These are phyloP conservation scores for Candida sojae DNA, from an alignment of 1,139 yeast genomes.

Conservation along the genomic window DNA sequence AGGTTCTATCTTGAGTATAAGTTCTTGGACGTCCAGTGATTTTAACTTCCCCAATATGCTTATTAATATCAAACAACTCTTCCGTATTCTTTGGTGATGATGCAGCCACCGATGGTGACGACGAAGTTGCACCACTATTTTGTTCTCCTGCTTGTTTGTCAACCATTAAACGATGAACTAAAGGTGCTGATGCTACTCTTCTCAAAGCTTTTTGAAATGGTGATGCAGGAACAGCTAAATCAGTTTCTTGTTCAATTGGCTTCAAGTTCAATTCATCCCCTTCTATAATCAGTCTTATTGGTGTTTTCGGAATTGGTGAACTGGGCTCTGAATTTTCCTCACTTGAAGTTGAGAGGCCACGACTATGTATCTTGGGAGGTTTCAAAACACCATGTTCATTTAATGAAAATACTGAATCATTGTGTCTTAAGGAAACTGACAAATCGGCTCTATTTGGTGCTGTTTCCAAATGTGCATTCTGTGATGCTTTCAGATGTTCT, in stretches of 20 bases:
- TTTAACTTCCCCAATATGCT: constrained; percentile 57
- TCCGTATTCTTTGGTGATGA: constrained; percentile 6
- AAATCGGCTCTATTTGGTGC: constrained; percentile 19
- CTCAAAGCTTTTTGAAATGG: constrained; percentile 58
- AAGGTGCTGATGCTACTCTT: constrained; percentile 82
- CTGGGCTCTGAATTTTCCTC: constrained; percentile 8
- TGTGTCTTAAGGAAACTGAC: constrained; percentile 42
- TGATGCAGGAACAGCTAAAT: constrained; percentile 22
- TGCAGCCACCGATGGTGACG: constrained; percentile 4
- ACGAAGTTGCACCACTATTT: background rate
- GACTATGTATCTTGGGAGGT: constrained; percentile 24
- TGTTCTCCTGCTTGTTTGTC: constrained; percentile 19
- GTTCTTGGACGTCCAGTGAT: constrained; percentile 52
- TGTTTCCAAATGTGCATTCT: constrained; percentile 4
- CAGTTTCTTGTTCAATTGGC: constrained; percentile 9
- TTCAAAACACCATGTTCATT: constrained; percentile 27
- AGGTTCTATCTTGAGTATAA: constrained; percentile 59
- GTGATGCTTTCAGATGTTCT: constrained; percentile 37
- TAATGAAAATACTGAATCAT: constrained; percentile 41
- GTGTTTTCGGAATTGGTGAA: constrained; percentile 6
- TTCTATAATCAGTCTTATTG: constrained; percentile 1
- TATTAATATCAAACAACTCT: constrained; percentile 40
- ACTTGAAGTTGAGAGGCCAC: constrained; percentile 11
- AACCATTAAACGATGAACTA: constrained; percentile 44
- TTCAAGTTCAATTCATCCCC: constrained; percentile 5